Base-by-base conservation (phyloP, 2,329 filamentous ascomycete species). In the Neonectria magnoliae region DNA sequence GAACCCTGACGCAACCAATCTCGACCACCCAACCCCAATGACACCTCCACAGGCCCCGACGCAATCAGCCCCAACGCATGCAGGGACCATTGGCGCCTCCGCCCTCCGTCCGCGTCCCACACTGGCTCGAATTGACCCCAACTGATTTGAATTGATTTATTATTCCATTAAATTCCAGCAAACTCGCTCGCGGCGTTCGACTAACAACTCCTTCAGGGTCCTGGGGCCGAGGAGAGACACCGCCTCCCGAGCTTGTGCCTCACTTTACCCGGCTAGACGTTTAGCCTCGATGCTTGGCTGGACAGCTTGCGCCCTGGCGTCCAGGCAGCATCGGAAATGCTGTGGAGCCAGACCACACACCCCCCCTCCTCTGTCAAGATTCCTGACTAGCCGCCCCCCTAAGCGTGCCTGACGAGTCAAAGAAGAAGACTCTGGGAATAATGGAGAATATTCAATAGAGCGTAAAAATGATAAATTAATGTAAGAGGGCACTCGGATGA, bases 111-210 rank as follows among this genome's bases (percentile, higher is more conserved):
- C 25, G 14, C 50, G 6, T 36, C 13, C 10, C 10, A 20, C 62
- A 20, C 56, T 56, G 59, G 56, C 66, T 71, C 70, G 68, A 72
- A 71, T 70, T 68, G 62, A 59, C 53, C 33, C 25, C 56, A 55
- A 60, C 51, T 68, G 62, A 62, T 66, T 69, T 51, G 55, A 57
- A 55, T 66, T 69, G 66, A 57, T 57, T 62, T 52, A 60, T 48
- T 57, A 8, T 29, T 33, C 47, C 25, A 51, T 47, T 55, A 51
- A 66, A 60, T 51, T 59, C n/a, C 36, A 25, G 18, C 11, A 16
- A 38, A 16, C 2, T 38, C 36, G 36, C 7, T 11, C 54, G 13
- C 14, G 14, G n/a, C 29, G 25, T 50, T 22, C 31, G 31, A 33
- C 44, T 25, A 41, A 20, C 13, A 33, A 14, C 25, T 38, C 5